Evolutionary conservation across 2,329 filamentous ascomycete genomes (phyloP).

Genomic region (Colletotrichum echinochloae): DNA sequence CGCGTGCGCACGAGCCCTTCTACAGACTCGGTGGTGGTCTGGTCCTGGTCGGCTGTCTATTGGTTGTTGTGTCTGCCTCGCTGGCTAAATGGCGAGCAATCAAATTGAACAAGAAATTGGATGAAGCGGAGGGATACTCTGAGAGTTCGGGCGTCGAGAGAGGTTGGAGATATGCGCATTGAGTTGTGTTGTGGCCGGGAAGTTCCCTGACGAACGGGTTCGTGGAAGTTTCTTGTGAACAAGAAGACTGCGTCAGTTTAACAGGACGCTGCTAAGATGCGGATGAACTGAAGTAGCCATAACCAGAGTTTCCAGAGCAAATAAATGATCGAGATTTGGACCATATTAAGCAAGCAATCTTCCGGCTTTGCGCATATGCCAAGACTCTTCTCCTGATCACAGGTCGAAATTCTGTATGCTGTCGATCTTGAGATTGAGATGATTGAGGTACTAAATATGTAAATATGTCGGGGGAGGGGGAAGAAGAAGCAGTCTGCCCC

Average conservation of each 20-base stretch:
- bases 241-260: background rate
- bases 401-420: too few species aligned
- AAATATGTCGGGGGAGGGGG: background rate
- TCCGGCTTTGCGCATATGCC: background rate
- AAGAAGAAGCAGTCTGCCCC: background rate
- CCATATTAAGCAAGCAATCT: background rate
- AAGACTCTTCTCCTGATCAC: background rate
- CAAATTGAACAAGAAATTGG: conserved; percentile 45
- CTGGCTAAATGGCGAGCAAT: conserved; percentile 42
- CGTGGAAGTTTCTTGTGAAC: background rate
- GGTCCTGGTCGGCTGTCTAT: conserved; percentile 70
- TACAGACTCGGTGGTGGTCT: conserved; percentile 46
- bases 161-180: conserved; percentile 42
- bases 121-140: conserved; percentile 45
- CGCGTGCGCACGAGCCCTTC: conserved; percentile 44
- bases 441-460: background rate
- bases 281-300: background rate
- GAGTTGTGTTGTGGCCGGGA: background rate
- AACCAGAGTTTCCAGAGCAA: background rate
- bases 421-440: background rate
- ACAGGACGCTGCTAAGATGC: background rate
- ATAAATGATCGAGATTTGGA: background rate
- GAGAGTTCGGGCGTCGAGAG: conserved; percentile 42
- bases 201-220: background rate
- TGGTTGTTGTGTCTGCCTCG: conserved; percentile 59